These are phyloP conservation scores for Fusarium odoratissimum DNA, from an alignment of 2,329 filamentous ascomycete genomes.

Conservation along the genomic window DNA sequence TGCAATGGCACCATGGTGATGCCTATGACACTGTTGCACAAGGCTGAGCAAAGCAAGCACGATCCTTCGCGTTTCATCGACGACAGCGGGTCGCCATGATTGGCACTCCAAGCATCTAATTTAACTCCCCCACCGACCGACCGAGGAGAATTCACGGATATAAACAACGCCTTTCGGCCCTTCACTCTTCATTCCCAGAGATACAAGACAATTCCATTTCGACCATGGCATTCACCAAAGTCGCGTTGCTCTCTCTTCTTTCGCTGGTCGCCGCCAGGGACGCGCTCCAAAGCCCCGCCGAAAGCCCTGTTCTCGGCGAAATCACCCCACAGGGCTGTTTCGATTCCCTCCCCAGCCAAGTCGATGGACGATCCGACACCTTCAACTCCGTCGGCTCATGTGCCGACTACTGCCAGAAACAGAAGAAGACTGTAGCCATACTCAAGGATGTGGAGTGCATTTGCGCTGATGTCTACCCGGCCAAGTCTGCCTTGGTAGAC, in stretches of 20 bases:
- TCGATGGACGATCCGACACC: too few relatives aligned
- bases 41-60: background rate
- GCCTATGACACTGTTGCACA: background rate
- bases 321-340: conserved; percentile 34
- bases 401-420: background rate
- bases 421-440: conserved; percentile 3
- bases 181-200: background rate
- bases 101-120: background rate
- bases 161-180: background rate
- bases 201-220: background rate
- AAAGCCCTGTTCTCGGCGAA: background rate
- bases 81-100: background rate
- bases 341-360: conserved; percentile 1
- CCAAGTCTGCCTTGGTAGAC: conserved; percentile 3
- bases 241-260: background rate
- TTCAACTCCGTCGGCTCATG: conserved; percentile 13
- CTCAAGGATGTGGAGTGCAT: conserved; percentile 4
- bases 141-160: background rate
- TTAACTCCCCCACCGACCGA: background rate
- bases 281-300: conserved; percentile 50
- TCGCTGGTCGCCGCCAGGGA: background rate
- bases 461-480: conserved; percentile 30
- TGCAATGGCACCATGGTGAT: background rate
- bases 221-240: background rate
- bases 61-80: conserved; percentile 17